Percentiles rank a stretch among this genome's conserved stretches.
Conservation (phyloP, 2,329 filamentous ascomycete genomes). For the Ascochyta koolunga region DNA sequence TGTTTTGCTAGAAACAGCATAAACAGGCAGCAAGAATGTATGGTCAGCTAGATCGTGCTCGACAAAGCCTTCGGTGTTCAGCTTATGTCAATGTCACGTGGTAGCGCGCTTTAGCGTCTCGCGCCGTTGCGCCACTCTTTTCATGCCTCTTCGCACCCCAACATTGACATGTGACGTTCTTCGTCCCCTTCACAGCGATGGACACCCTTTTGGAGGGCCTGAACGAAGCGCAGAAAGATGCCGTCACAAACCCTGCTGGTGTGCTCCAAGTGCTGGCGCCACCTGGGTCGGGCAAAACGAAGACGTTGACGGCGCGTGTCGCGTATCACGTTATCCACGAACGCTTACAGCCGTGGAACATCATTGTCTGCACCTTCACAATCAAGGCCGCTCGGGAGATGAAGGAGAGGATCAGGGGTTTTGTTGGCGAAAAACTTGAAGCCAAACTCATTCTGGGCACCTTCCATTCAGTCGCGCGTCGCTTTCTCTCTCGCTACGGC, state of each 20-base stretch:
- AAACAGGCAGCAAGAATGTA: too few relatives aligned
- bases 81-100: constrained; percentile 1
- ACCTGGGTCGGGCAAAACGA: constrained; percentile 84
- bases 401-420: constrained; percentile 80
- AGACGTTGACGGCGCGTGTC: constrained; percentile 90
- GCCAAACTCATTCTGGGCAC: constrained; percentile 85
- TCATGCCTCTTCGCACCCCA: not conserved
- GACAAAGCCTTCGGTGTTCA: too few relatives aligned
- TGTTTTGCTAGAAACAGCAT: too few relatives aligned
- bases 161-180: constrained; percentile 18
- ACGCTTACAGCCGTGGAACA: constrained; percentile 78
- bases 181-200: constrained; percentile 46
- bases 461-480: constrained; percentile 89
- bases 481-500: constrained; percentile 85
- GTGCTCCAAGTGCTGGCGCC: constrained; percentile 68
- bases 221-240: constrained; percentile 67
- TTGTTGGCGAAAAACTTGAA: constrained; percentile 79
- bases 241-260: constrained; percentile 66
- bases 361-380: constrained; percentile 96
- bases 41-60: too few relatives aligned
- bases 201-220: constrained; percentile 65
- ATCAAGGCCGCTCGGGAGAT: constrained; percentile 95
- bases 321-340: constrained; percentile 81
- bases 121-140: not conserved
- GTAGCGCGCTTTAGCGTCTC: constrained; percentile 2